A percentile compares a stretch with the other conserved stretches of the same genome.
These are phyloP conservation scores for Platanus orientalis DNA, from an alignment of 164 flowering plant species.

Conservation along the genomic window DNA sequence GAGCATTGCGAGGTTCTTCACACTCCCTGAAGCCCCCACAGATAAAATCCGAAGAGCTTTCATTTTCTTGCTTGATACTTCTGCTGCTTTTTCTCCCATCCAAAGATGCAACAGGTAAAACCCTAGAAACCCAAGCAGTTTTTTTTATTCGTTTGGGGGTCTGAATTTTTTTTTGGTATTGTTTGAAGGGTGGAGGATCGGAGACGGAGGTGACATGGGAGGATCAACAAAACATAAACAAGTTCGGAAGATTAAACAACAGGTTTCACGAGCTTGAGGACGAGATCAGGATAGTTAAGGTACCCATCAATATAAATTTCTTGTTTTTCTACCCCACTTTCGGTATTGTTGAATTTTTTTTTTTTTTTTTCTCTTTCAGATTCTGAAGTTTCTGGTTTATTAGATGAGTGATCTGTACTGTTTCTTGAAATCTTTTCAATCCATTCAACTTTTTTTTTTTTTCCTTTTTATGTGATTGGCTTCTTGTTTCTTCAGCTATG, in stretches of 20 bases:
- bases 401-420: neutral
- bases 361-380: neutral
- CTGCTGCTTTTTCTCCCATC: neutral
- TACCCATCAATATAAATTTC: conserved; percentile 9
- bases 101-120: conserved; percentile 18
- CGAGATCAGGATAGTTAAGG: conserved; percentile 81
- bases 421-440: too few species aligned
- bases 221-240: conserved; percentile 96
- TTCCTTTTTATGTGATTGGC: neutral
- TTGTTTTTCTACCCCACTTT: neutral
- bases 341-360: neutral
- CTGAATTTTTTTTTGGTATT: neutral
- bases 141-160: neutral
- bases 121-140: neutral
- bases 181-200: conserved; percentile 50
- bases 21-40: too few species aligned
- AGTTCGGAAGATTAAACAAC: conserved; percentile 78
- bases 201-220: conserved; percentile 97
- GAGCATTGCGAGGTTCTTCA: too few species aligned
- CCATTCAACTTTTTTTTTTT: neutral
- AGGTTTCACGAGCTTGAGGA: conserved; percentile 90
- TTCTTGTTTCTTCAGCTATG: neutral
- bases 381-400: neutral
- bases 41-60: too few species aligned
- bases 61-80: neutral